A percentile compares a stretch with the other conserved stretches of the same genome.
phyloP scores from a whole-genome alignment of 768 basidiomycete species.

The Chiua virens region DNA sequence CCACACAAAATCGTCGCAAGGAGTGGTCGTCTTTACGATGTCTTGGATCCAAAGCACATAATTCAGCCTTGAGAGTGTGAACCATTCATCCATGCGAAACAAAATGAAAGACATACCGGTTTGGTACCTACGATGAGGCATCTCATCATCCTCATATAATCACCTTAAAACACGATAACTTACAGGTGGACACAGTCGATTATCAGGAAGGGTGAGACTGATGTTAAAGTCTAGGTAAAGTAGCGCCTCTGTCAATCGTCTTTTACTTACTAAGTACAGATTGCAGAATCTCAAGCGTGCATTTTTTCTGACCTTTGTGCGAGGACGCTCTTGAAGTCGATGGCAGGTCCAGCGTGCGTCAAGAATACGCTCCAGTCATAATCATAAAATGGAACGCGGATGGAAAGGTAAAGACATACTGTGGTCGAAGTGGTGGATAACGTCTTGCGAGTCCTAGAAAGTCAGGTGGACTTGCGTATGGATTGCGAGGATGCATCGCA shows the following conservation, averaged over 20 bases:
- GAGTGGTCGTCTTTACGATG: constrained; percentile 42
- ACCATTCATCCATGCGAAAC: background rate
- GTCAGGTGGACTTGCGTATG: constrained; percentile 50
- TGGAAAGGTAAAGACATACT: constrained; percentile 40
- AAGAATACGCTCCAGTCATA: constrained; percentile 24
- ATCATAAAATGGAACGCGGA: background rate
- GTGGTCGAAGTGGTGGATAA: constrained; percentile 54
- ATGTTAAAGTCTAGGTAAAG: constrained; percentile 74
- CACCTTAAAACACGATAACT: constrained; percentile 20
- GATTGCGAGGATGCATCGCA: constrained; percentile 49
- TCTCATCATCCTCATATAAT: background rate
- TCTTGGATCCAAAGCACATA: constrained; percentile 88
- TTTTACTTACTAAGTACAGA: constrained; percentile 30
- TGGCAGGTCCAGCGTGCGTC: constrained; percentile 37
- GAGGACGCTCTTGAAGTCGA: constrained; percentile 74
- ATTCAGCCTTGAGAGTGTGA: constrained; percentile 57
- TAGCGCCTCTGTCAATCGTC: constrained; percentile 78
- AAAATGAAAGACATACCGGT: constrained; percentile 46
- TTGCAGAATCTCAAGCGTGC: background rate
- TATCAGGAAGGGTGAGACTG: constrained; percentile 55
- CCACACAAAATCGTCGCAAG: constrained; percentile 29
- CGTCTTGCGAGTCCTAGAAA: constrained; percentile 56
- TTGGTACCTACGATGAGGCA: constrained; percentile 56
- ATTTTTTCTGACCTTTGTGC: constrained; percentile 58
- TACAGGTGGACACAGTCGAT: constrained; percentile 88